Evolutionary conservation across 371 early-diverging fungal genomes (phyloP).

Genomic region (Mucor mucedo): DNA sequence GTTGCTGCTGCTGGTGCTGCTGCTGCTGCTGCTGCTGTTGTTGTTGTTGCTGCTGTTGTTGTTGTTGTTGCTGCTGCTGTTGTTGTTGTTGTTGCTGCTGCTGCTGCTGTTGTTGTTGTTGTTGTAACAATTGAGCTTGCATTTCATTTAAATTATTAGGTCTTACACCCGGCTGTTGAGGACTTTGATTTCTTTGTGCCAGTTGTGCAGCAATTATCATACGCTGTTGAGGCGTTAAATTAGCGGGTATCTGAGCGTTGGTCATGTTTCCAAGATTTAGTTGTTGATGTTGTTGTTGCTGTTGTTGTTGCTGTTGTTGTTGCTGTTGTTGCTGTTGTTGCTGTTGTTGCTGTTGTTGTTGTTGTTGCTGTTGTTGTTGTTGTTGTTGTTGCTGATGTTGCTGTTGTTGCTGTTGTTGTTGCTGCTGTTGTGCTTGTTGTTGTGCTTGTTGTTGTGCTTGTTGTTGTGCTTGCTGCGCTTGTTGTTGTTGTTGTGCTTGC

Average conservation of each 20-base stretch:
- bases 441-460: slow-evolving; percentile 10
- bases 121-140: slow-evolving; percentile 25
- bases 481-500: slow-evolving; percentile 29
- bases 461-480: slow-evolving; percentile 11
- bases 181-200: slow-evolving; percentile 28
- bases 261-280: slow-evolving; percentile 17
- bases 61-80: too few relatives aligned
- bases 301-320: too few relatives aligned
- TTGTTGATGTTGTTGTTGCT: slow-evolving; percentile 10
- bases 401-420: slow-evolving; percentile 22
- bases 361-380: slow-evolving; percentile 23
- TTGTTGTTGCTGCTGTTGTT: too few relatives aligned
- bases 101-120: too few relatives aligned
- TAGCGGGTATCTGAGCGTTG: slow-evolving; percentile 27
- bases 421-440: slow-evolving; percentile 20
- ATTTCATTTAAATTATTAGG: slow-evolving; percentile 23
- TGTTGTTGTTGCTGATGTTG: slow-evolving; percentile 29
- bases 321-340: background rate
- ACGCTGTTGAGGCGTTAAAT: slow-evolving; percentile 31
- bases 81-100: slow-evolving; percentile 25
- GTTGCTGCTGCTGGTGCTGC: too few relatives aligned
- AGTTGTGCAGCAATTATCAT: slow-evolving; percentile 32
- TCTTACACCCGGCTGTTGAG: slow-evolving; percentile 10
- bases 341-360: slow-evolving; percentile 24
- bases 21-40: too few relatives aligned